Evolutionary conservation across 345 rosid species (phyloP).

Genomic region (Gossypium longicalyx): DNA sequence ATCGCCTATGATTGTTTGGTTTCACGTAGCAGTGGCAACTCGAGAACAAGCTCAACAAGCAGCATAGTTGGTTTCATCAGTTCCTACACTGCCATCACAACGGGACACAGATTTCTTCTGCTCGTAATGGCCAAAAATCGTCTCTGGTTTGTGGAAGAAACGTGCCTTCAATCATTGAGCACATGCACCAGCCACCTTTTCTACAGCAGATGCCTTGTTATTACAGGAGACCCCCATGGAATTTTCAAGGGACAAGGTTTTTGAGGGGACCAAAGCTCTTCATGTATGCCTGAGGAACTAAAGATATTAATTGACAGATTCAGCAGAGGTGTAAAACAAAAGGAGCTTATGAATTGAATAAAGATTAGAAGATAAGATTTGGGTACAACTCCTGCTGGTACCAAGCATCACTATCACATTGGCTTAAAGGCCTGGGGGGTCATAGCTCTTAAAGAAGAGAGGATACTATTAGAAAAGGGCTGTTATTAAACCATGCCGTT

Average conservation of each 20-base stretch:
- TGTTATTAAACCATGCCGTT: not conserved
- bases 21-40: conserved; percentile 29
- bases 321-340: not conserved
- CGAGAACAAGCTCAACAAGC: conserved; percentile 24
- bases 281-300: not conserved
- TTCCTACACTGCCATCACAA: conserved; percentile 27
- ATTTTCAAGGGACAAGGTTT: not conserved
- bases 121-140: conserved; percentile 33
- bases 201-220: not conserved
- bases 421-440: not conserved
- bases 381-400: not conserved
- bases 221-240: no score
- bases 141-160: conserved; percentile 65
- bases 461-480: not conserved
- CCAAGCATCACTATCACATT: not conserved
- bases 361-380: no score
- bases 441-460: not conserved
- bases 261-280: not conserved
- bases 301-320: not conserved
- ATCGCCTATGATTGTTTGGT: conserved; percentile 25
- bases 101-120: conserved; percentile 30
- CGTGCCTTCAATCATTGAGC: conserved; percentile 43
- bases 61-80: conserved; percentile 28
- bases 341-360: no score
- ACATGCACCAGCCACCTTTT: conserved; percentile 40